Evolutionary conservation across 2,329 filamentous ascomycete genomes (phyloP).

Genomic region (Ophiostoma sp.): DNA sequence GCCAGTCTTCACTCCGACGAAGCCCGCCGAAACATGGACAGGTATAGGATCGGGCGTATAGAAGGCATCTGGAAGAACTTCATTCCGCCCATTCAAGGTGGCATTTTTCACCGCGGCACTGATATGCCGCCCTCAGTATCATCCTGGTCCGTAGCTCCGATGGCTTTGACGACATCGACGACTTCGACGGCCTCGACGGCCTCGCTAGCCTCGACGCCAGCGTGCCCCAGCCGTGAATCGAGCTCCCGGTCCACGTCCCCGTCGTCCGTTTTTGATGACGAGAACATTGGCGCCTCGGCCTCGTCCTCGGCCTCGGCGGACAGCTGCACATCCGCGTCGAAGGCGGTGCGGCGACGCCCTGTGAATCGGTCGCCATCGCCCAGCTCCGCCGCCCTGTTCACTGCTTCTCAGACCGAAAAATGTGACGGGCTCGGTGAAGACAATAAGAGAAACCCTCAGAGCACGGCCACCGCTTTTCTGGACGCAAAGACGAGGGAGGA

Average conservation of each 20-base stretch:
- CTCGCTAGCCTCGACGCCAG: neutral
- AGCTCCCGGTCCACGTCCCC: slow-evolving; percentile 42
- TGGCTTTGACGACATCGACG: neutral
- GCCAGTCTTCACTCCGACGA: slow-evolving; percentile 77
- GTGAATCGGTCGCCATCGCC: slow-evolving; percentile 38
- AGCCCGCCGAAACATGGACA: slow-evolving; percentile 72
- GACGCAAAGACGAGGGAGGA: slow-evolving; percentile 73
- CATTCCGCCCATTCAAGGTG: slow-evolving; percentile 86
- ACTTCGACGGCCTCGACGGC: slow-evolving; percentile 33
- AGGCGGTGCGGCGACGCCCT: neutral
- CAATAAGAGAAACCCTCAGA: slow-evolving; percentile 37
- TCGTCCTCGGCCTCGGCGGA: neutral
- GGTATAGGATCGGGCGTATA: slow-evolving; percentile 80
- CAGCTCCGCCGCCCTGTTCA: slow-evolving; percentile 59
- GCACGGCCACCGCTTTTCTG: slow-evolving; percentile 58
- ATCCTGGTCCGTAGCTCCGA: neutral
- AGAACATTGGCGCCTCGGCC: slow-evolving; percentile 26
- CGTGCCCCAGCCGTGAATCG: slow-evolving; percentile 18
- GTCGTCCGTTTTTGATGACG: slow-evolving; percentile 52
- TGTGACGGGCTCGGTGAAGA: neutral
- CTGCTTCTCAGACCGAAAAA: slow-evolving; percentile 30
- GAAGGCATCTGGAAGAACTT: slow-evolving; percentile 86
- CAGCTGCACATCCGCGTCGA: neutral
- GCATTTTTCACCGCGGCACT: slow-evolving; percentile 59
- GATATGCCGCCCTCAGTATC: slow-evolving; percentile 29